Evolutionary conservation across 2,329 filamentous ascomycete genomes (phyloP).

Genomic region (Cytospora piceicola): DNA sequence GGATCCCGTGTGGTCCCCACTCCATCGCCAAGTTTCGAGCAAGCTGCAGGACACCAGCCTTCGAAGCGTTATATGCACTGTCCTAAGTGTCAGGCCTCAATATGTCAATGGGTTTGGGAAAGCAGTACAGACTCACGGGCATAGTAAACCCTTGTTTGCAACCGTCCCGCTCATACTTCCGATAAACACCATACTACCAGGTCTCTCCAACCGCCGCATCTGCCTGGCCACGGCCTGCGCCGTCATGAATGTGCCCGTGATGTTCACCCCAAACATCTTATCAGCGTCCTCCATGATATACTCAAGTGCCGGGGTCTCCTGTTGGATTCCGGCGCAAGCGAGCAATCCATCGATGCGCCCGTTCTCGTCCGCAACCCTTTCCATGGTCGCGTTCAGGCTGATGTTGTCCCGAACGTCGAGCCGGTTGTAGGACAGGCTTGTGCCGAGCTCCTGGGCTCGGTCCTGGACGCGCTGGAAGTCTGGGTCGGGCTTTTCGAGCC

Average conservation of each 20-base stretch:
- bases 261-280: constrained; percentile 81
- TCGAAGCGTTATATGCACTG: constrained; percentile 76
- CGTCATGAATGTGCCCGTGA: constrained; percentile 85
- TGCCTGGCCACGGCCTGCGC: constrained; percentile 86
- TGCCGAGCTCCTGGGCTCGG: constrained; percentile 67
- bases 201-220: constrained; percentile 61
- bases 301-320: constrained; percentile 81
- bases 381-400: constrained; percentile 68
- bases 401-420: constrained; percentile 78
- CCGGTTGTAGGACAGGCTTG: constrained; percentile 72
- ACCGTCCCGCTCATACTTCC: constrained; percentile 72
- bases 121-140: constrained; percentile 54
- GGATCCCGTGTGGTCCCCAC: constrained; percentile 73
- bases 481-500: constrained; percentile 57
- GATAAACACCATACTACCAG: constrained; percentile 68
- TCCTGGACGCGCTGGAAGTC: constrained; percentile 68
- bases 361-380: constrained; percentile 69
- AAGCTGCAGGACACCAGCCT: constrained; percentile 74
- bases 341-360: constrained; percentile 80
- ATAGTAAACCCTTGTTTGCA: constrained; percentile 64
- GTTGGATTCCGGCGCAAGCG: constrained; percentile 72
- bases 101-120: neutral
- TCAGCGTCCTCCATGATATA: constrained; percentile 77
- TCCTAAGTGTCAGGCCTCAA: neutral
- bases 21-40: constrained; percentile 72